A percentile compares a stretch with the other conserved stretches of the same genome.
These are phyloP conservation scores for Venturia aucupariae DNA, from an alignment of 2,329 filamentous ascomycete genomes.

Conservation along the genomic window DNA sequence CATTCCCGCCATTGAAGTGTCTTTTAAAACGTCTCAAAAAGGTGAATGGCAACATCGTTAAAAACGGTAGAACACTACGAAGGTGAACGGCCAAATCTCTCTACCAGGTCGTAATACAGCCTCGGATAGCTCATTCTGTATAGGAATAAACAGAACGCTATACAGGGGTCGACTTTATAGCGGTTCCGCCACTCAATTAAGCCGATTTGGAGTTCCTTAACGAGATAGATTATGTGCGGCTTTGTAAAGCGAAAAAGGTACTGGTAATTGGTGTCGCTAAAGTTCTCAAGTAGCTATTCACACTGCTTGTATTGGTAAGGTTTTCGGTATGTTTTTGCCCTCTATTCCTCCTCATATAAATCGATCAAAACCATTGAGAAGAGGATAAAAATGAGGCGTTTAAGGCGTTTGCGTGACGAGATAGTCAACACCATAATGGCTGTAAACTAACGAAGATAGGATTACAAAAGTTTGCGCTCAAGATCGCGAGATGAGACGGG, in stretches of 20 bases:
- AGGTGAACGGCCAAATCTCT: neutral
- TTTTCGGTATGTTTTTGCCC: neutral
- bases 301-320: neutral
- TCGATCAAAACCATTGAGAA: neutral
- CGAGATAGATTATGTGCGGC: neutral
- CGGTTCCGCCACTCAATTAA: neutral
- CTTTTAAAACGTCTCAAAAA: neutral
- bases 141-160: neutral
- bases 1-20: neutral
- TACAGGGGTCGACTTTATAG: neutral
- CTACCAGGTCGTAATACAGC: neutral
- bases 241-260: neutral
- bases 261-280: neutral
- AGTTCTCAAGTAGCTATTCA: neutral
- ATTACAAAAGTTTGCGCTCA: too few species aligned
- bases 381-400: neutral
- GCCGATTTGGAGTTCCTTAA: neutral
- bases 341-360: neutral
- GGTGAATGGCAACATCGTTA: neutral
- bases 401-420: neutral
- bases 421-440: neutral
- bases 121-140: neutral
- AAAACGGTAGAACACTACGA: neutral
- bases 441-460: neutral
- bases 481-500: too few species aligned